Base-by-base conservation (phyloP, 805 yeast genomes). In the Starmerella stigmatis region DNA sequence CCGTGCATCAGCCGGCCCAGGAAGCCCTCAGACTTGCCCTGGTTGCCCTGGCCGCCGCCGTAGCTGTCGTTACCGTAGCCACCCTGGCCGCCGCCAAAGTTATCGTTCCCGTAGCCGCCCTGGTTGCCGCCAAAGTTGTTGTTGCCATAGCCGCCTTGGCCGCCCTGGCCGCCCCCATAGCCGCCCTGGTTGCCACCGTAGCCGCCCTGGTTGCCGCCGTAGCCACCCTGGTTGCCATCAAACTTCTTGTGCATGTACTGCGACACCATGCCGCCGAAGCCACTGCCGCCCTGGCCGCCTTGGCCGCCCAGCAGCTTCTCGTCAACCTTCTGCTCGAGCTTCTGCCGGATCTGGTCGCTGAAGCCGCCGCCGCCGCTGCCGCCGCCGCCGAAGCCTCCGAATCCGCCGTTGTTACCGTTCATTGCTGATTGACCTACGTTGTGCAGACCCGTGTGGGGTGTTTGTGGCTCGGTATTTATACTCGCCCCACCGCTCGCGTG, bases 331-430 rank as follows among this genome's bases (percentile, higher is more conserved):
- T 41, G 44, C 39, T 22, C 29, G 33, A 23, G 22, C 21, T 45
- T 28, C 41, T 37, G 22, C 23, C 20, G 36, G 17, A 45, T 23
- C 45, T 41, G 34, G 23, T 45, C 37, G 42, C 48, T 45, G 29
- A 45, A 10, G 20, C 48, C 48, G 34, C 37, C 45, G 43, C 43
- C 45, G 26, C 27, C 28, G 46, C 27, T 36, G 9, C 42, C 44
- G 29, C 25, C 6, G 32, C 20, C 19, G 26, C 48, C 48, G 22
- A 42, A 16, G 31, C 37, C 43, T 23, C 47, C 38, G 29, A 49
- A 37, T 13, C 49, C 49, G 36, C 47, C 44, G 34, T 26, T 19
- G 47, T 33, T 30, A 17, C 31, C 33, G 37, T 34, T 34, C 38
- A 34, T 34, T 22, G 27, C 17, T 15, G 5, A 12, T n/a, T 13